Conservation (phyloP, 2,329 filamentous ascomycete species). For the Hypoxylon sp. region DNA sequence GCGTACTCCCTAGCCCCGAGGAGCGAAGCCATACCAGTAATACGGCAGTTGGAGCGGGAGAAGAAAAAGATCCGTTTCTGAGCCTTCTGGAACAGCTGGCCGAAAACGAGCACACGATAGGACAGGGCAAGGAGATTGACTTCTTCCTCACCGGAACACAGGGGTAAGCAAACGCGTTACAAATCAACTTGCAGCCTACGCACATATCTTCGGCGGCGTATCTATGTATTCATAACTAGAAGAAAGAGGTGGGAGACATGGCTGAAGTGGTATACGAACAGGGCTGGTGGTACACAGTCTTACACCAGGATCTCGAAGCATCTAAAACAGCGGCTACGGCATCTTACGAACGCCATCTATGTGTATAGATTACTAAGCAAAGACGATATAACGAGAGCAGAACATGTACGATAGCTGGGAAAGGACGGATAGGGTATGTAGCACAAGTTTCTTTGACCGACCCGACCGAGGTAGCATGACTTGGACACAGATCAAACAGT, state of each 20-base stretch:
- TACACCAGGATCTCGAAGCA: not conserved
- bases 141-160: constrained; percentile 67
- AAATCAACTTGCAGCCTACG: not conserved
- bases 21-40: constrained; percentile 59
- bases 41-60: constrained; percentile 56
- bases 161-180: constrained; percentile 26
- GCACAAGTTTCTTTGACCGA: not conserved
- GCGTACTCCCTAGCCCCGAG: constrained; percentile 53
- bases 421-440: not conserved
- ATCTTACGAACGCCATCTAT: not conserved
- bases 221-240: not conserved
- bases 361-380: not conserved
- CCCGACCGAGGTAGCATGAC: not conserved
- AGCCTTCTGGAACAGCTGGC: constrained; percentile 82
- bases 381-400: not conserved
- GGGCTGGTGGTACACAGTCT: not conserved
- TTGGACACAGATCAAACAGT: not conserved
- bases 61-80: constrained; percentile 83
- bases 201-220: not conserved
- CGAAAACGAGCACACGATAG: constrained; percentile 76
- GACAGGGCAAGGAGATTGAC: constrained; percentile 77
- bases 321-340: not conserved
- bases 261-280: not conserved
- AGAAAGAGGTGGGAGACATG: not conserved
- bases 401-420: constrained; percentile 1